These are phyloP conservation scores for Pugionium dolabratum DNA, from an alignment of 345 rosid genomes.

Conservation along the genomic window DNA sequence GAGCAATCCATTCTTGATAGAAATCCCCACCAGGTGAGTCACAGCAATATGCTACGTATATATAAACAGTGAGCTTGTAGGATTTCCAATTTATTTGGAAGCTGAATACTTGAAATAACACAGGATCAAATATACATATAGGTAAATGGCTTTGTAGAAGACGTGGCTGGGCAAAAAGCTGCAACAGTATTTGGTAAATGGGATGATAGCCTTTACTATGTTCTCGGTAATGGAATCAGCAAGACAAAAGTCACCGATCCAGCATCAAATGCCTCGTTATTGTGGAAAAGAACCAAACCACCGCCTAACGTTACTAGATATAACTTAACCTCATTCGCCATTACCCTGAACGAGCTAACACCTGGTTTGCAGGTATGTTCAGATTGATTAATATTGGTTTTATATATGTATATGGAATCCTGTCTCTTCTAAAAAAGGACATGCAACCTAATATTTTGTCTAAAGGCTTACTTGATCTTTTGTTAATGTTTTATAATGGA, in stretches of 20 bases:
- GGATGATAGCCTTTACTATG: conserved; percentile 84
- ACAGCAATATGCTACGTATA: background rate
- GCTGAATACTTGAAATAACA: conserved; percentile 15
- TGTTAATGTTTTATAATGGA: conserved; percentile 25
- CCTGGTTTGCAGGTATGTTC: conserved; percentile 83
- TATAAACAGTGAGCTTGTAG: background rate
- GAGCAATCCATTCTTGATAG: conserved; percentile 90
- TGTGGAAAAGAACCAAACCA: conserved; percentile 83
- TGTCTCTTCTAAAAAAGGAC: too few species aligned
- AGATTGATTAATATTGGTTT: background rate
- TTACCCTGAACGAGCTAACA: conserved; percentile 84
- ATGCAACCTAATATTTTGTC: too few species aligned
- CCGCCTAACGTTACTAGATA: conserved; percentile 80
- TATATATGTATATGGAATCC: too few species aligned
- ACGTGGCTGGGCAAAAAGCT: conserved; percentile 57
- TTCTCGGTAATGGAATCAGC: conserved; percentile 54
- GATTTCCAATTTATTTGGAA: background rate
- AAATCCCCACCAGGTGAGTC: conserved; percentile 85
- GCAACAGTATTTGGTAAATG: conserved; percentile 92
- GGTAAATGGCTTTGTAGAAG: conserved; percentile 95
- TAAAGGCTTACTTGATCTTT: background rate
- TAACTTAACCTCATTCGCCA: conserved; percentile 92
- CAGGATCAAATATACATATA: conserved; percentile 28
- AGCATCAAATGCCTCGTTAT: conserved; percentile 59
- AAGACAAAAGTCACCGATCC: conserved; percentile 57